Evolutionary conservation across 805 yeast species (phyloP).

Genomic region (Myxozyma vanderwaltii): DNA sequence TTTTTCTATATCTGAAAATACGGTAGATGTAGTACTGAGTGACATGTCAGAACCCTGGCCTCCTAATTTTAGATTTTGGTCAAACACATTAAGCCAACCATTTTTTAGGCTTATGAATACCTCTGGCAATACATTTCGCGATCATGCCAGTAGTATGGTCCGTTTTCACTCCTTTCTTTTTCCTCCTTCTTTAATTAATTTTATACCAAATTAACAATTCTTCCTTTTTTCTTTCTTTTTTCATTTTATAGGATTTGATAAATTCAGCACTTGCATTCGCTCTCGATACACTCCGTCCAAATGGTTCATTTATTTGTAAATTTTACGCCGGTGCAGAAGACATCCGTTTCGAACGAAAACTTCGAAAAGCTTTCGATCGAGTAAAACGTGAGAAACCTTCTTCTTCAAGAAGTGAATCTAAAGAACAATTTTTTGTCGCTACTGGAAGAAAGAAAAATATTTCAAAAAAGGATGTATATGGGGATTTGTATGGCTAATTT

Average conservation of each 20-base stretch:
- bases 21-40: slow-evolving; percentile 70
- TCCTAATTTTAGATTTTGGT: slow-evolving; percentile 55
- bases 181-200: too few species aligned
- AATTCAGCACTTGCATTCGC: slow-evolving; percentile 86
- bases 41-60: slow-evolving; percentile 75
- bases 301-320: slow-evolving; percentile 80
- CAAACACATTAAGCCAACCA: slow-evolving; percentile 72
- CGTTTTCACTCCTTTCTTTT: slow-evolving; percentile 36
- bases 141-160: slow-evolving; percentile 79
- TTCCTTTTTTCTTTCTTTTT: neutral
- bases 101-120: slow-evolving; percentile 93
- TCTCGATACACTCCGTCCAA: slow-evolving; percentile 63
- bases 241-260: slow-evolving; percentile 62
- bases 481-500: slow-evolving; percentile 12
- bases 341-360: slow-evolving; percentile 56
- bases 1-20: slow-evolving; percentile 47
- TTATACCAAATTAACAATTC: neutral
- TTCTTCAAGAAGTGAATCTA: slow-evolving; percentile 76
- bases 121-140: slow-evolving; percentile 75
- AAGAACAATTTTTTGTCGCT: slow-evolving; percentile 81
- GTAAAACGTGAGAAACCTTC: slow-evolving; percentile 77
- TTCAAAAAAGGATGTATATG: slow-evolving; percentile 15
- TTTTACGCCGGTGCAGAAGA: slow-evolving; percentile 85
- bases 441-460: slow-evolving; percentile 47
- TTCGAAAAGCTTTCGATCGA: slow-evolving; percentile 58